A percentile compares a stretch with the other conserved stretches of the same genome.
Evolutionary conservation across 2,329 filamentous ascomycete species (phyloP).

Genomic region (Lasiodiplodia gonubiensis): DNA sequence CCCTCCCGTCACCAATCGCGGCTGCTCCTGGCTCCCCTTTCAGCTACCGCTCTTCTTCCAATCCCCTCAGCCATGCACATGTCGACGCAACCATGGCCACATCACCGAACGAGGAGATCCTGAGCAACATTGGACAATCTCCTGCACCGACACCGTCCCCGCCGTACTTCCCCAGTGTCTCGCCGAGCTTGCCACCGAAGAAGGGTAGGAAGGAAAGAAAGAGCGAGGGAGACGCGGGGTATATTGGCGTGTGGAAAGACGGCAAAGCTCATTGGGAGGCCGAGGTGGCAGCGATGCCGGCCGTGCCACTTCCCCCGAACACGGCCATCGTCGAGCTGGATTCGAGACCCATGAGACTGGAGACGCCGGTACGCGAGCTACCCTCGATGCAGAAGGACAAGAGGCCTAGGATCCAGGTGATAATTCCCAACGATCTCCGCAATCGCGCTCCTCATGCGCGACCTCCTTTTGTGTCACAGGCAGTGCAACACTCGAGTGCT

Average conservation of each 20-base stretch:
- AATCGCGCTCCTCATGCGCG: constrained; percentile 38
- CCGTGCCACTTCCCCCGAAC: constrained; percentile 25
- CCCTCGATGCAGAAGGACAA: constrained; percentile 30
- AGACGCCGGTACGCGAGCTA: constrained; percentile 28
- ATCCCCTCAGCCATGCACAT: constrained; percentile 36
- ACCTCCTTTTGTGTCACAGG: constrained; percentile 34
- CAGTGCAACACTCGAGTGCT: constrained; percentile 23
- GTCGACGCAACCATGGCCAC: constrained; percentile 42
- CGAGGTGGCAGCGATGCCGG: constrained; percentile 8
- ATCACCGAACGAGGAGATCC: constrained; percentile 48
- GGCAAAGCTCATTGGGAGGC: constrained; percentile 51
- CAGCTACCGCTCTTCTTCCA: not conserved
- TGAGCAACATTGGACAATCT: constrained; percentile 42
- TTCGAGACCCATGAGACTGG: constrained; percentile 7
- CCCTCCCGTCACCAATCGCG: constrained; percentile 4
- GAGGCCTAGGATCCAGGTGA: constrained; percentile 43
- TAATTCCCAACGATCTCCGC: constrained; percentile 39
- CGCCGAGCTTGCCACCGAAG: constrained; percentile 28
- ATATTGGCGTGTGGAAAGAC: constrained; percentile 54
- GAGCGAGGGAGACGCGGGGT: constrained; percentile 33
- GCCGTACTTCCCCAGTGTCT: constrained; percentile 21
- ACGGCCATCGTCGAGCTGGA: constrained; percentile 28
- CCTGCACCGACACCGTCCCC: constrained; percentile 31
- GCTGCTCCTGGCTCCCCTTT: constrained; percentile 2
- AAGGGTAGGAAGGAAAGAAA: constrained; percentile 12